Conservation (phyloP, 306 rosid genomes). For the Citrullus amarus region DNA sequence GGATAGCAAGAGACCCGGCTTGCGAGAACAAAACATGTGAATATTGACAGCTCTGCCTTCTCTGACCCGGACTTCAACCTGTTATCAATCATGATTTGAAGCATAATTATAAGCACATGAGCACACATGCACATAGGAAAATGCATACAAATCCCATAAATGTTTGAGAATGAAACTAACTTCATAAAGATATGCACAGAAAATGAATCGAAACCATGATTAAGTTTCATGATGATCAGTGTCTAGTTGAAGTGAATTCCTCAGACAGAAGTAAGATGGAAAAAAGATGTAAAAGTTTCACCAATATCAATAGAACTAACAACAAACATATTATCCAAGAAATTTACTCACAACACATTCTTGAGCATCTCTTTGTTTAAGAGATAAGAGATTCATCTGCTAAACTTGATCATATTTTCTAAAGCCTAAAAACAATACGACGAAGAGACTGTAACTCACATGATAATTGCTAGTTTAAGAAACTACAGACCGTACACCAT, state of each 20-base stretch:
- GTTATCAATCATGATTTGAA: not conserved
- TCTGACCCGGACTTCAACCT: constrained; percentile 84
- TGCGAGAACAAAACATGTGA: constrained; percentile 89
- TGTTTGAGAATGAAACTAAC: not conserved
- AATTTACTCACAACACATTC: not conserved
- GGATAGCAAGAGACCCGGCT: constrained; percentile 87
- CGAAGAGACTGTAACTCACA: not conserved
- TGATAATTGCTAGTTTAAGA: not conserved
- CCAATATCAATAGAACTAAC: not conserved
- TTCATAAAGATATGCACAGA: not conserved
- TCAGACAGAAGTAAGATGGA: not conserved
- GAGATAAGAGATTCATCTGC: not conserved
- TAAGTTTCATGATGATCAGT: not conserved
- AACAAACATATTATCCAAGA: not conserved
- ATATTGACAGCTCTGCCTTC: constrained; percentile 94
- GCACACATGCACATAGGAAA: not conserved
- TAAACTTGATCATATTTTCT: not conserved
- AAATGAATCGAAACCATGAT: not conserved
- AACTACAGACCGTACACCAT: not conserved
- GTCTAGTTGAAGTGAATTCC: not conserved
- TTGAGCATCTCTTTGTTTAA: not conserved
- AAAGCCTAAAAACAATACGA: not conserved
- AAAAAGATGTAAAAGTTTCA: not conserved
- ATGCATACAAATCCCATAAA: not conserved
- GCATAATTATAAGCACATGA: not conserved